Conservation (phyloP, 2,329 filamentous ascomycete genomes). For the Calonectria pteridis region DNA sequence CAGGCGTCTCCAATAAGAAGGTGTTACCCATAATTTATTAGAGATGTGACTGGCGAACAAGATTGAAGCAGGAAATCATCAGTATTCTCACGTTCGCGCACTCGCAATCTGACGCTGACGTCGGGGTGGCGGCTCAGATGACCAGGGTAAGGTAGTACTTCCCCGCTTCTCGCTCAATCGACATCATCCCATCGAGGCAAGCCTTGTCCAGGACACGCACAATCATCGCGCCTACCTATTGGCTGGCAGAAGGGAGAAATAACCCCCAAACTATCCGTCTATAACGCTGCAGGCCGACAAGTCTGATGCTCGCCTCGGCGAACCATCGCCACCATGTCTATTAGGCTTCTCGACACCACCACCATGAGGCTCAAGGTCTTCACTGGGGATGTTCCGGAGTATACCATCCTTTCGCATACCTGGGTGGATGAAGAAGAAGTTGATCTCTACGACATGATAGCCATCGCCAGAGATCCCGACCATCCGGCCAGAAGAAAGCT, state of each 20-base stretch:
- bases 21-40: background rate
- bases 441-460: background rate
- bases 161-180: background rate
- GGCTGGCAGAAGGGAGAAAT: background rate
- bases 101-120: background rate
- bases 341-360: background rate
- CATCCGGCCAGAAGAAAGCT: background rate
- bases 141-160: background rate
- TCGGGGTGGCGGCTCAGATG: background rate
- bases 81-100: background rate
- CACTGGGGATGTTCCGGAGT: background rate
- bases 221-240: background rate
- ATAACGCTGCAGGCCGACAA: no score
- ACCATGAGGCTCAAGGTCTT: constrained; percentile 5
- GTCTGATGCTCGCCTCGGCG: background rate
- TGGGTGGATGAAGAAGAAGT: background rate
- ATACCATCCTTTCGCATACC: background rate
- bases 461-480: background rate
- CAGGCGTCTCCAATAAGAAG: background rate
- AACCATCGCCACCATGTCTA: background rate
- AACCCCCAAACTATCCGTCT: no score
- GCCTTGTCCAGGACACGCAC: background rate
- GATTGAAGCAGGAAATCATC: background rate
- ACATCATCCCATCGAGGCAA: background rate
- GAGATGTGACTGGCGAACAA: background rate